These are phyloP conservation scores for Firmiana major DNA, from an alignment of 345 rosid genomes.

Conservation along the genomic window DNA sequence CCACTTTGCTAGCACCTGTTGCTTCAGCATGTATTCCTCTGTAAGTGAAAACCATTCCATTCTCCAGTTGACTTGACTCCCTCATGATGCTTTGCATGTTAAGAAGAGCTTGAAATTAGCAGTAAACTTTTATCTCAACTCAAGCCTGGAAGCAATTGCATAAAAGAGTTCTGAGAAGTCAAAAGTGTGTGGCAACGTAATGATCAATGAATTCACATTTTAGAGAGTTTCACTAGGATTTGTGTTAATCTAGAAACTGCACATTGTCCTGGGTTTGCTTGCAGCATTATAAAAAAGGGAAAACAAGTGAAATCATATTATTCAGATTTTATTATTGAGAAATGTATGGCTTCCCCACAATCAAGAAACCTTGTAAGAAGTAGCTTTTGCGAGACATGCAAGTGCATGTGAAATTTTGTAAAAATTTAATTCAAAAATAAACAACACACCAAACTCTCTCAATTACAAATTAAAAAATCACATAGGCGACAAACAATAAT, in stretches of 20 bases:
- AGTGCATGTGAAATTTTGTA: too few relatives aligned
- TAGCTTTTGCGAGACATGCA: too few relatives aligned
- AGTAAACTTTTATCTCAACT: background rate
- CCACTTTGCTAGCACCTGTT: slow-evolving; percentile 8
- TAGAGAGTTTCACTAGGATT: background rate
- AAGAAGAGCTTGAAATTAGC: slow-evolving; percentile 8
- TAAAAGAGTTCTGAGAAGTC: background rate
- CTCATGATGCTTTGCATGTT: slow-evolving; percentile 45
- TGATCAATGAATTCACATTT: background rate
- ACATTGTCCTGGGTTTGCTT: background rate
- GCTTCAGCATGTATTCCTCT: slow-evolving; percentile 1
- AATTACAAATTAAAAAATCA: too few relatives aligned
- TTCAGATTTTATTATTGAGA: too few relatives aligned
- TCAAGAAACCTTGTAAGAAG: too few relatives aligned
- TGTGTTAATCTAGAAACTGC: background rate
- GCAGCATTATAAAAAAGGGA: too few relatives aligned
- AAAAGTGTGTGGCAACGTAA: too few relatives aligned
- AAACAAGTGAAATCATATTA: too few relatives aligned
- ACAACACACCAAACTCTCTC: too few relatives aligned
- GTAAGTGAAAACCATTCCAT: background rate
- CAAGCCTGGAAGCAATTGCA: background rate
- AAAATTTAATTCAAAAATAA: too few relatives aligned
- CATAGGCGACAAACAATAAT: too few relatives aligned
- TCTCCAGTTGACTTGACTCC: slow-evolving; percentile 15
- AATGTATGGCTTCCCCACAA: too few relatives aligned